Conservation (phyloP, 225 moss, liverwort and hornwort species). For the Polytrichum commune region DNA sequence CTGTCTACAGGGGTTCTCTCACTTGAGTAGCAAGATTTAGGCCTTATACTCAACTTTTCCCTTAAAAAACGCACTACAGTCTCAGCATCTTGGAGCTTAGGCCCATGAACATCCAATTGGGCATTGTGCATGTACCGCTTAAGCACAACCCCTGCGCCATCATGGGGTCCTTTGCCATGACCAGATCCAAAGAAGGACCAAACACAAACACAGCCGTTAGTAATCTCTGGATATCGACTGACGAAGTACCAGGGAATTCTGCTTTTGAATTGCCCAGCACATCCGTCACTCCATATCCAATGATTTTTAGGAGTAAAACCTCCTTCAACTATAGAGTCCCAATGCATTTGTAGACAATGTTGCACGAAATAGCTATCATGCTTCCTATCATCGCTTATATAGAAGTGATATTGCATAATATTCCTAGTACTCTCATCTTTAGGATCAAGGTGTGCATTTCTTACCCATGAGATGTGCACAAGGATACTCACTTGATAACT, state of each 20-base stretch:
- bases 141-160: slow-evolving; percentile 1
- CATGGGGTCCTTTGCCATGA: slow-evolving; percentile 3
- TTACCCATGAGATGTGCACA: not conserved
- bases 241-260: not conserved
- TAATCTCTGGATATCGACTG: not conserved
- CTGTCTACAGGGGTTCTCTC: not conserved
- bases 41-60: not conserved
- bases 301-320: slow-evolving; percentile 3
- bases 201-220: not conserved
- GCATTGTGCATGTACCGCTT: not conserved
- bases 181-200: slow-evolving; percentile 5
- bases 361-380: slow-evolving; percentile 2
- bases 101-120: slow-evolving; percentile 3
- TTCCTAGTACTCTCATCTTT: slow-evolving; percentile 4
- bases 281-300: slow-evolving; percentile 7
- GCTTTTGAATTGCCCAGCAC: slow-evolving; percentile 2
- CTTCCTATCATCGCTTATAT: slow-evolving; percentile 3
- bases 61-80: not conserved
- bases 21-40: not conserved
- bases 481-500: slow-evolving; percentile 2
- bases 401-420: slow-evolving; percentile 4
- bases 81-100: not conserved
- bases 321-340: not conserved
- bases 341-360: not conserved
- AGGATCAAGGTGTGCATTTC: not conserved